Percentiles rank a stretch among this genome's conserved stretches.
Evolutionary conservation across 192 early-diverging fungal genomes (phyloP).

Genomic region (Haplosporangium gracile): DNA sequence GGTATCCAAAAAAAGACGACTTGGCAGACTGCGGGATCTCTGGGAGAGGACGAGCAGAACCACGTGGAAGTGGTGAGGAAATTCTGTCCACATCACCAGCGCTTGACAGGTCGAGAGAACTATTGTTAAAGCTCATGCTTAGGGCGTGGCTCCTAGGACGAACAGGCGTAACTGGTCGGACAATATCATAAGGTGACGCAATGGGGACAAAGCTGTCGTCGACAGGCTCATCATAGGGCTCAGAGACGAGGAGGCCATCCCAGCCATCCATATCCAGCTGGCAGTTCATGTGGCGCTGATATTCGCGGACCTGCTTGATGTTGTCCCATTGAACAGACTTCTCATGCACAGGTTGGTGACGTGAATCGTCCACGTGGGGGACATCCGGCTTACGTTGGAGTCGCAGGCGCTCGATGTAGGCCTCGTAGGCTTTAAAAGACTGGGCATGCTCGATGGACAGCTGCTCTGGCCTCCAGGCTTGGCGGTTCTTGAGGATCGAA

Average conservation of each 20-base stretch:
- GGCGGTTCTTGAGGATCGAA: constrained; percentile 18
- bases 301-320: constrained; percentile 16
- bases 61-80: neutral
- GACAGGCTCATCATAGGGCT: constrained; percentile 9
- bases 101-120: neutral
- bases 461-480: neutral
- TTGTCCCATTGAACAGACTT: constrained; percentile 14
- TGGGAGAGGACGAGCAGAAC: neutral
- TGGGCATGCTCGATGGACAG: neutral
- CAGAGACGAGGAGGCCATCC: neutral
- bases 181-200: neutral
- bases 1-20: neutral
- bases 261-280: neutral
- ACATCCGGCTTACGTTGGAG: neutral
- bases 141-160: neutral
- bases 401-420: neutral
- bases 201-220: neutral
- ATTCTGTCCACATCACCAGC: neutral
- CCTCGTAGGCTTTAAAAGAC: constrained; percentile 8
- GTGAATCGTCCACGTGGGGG: no score
- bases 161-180: neutral
- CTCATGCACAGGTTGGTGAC: neutral
- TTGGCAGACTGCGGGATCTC: neutral
- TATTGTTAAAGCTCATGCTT: neutral
- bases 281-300: constrained; percentile 12